Conservation (phyloP, 805 yeast species). For the Kuraishia ogatae region DNA sequence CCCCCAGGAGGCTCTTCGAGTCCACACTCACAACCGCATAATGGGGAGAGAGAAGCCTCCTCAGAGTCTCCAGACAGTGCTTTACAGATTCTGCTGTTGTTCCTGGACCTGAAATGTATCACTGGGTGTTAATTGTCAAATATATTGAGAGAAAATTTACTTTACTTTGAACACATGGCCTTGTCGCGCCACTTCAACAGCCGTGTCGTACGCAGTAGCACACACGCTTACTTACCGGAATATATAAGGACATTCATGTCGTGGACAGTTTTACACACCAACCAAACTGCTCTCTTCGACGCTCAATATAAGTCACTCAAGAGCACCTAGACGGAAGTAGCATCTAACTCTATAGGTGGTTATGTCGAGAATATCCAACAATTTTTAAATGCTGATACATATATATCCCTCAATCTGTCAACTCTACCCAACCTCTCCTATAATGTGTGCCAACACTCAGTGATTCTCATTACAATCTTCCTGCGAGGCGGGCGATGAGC, state of each 20-base stretch:
- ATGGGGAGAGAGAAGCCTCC: constrained; percentile 71
- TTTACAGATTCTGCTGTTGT: constrained; percentile 81
- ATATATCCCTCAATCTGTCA: no score
- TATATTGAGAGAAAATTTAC: background rate
- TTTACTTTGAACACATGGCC: no score
- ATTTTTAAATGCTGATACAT: no score
- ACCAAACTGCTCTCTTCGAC: background rate
- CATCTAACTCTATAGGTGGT: no score
- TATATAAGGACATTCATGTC: constrained; percentile 71
- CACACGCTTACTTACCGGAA: constrained; percentile 26
- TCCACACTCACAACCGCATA: constrained; percentile 78
- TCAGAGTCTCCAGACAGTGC: constrained; percentile 70
- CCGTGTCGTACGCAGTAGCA: no score
- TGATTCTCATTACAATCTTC: no score
- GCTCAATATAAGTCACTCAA: no score
- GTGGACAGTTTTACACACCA: background rate
- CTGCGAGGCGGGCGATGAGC: no score
- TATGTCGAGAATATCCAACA: no score
- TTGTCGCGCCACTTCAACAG: no score
- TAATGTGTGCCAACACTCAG: background rate
- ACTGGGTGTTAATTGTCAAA: background rate
- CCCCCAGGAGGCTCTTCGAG: constrained; percentile 52
- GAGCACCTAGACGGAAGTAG: no score
- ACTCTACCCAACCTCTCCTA: background rate
- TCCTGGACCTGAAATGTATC: constrained; percentile 48